Conservation (phyloP, 192 early-diverging fungal species). For the Coemansia sp. region DNA sequence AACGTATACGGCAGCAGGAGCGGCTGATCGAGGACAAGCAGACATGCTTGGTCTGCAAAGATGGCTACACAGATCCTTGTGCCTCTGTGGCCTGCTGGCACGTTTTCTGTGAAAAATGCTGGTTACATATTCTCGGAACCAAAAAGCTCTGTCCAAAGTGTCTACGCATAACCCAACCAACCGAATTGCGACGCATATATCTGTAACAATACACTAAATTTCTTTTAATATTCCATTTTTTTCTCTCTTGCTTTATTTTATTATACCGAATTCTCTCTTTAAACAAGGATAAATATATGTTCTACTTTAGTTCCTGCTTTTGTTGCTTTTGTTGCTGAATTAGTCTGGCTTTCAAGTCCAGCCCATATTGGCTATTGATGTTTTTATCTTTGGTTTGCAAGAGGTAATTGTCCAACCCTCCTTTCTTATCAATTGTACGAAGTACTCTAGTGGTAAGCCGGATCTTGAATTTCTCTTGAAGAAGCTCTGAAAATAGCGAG, state of each 20-base stretch:
- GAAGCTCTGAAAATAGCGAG: conserved; percentile 61
- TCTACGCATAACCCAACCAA: conserved; percentile 78
- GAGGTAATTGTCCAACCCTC: conserved; percentile 74
- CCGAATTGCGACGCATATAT: conserved; percentile 78
- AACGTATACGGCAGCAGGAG: conserved; percentile 65
- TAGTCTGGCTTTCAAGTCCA: conserved; percentile 56
- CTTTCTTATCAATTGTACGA: conserved; percentile 79
- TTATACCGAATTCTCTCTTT: not conserved
- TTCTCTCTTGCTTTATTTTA: conserved; percentile 4
- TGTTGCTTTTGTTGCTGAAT: conserved; percentile 5
- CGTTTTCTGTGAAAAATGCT: conserved; percentile 86
- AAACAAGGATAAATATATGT: not conserved
- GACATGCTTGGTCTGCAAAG: conserved; percentile 78
- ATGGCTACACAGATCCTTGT: conserved; percentile 66
- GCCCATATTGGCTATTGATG: conserved; percentile 55
- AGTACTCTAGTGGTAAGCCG: conserved; percentile 66
- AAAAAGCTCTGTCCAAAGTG: conserved; percentile 90
- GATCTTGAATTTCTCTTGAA: conserved; percentile 55
- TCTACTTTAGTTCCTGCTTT: not conserved
- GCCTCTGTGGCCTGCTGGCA: conserved; percentile 87
- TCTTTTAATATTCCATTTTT: not conserved
- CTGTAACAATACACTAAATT: conserved; percentile 50
- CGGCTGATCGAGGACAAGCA: conserved; percentile 45
- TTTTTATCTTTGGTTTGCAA: conserved; percentile 65
- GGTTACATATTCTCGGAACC: conserved; percentile 78